phyloP scores from a whole-genome alignment of 2,329 filamentous ascomycete species.

The Trichoderma oligosporum region DNA sequence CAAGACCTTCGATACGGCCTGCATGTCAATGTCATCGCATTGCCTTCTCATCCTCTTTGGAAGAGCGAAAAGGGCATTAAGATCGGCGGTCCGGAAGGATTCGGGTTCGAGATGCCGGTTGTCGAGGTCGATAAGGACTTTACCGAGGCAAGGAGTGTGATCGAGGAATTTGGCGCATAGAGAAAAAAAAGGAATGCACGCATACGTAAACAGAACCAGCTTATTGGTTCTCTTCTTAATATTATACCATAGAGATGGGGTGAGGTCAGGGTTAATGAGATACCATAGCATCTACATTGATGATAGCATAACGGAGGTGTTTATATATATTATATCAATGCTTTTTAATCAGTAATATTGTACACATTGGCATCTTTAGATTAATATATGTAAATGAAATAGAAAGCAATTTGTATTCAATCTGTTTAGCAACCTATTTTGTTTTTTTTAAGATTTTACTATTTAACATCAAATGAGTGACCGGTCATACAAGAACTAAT shows the following conservation, averaged over 20 bases:
- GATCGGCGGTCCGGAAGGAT: constrained; percentile 35
- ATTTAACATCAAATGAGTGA: constrained; percentile 12
- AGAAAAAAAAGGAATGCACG: not conserved
- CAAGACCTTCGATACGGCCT: constrained; percentile 50
- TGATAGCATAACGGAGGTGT: not conserved
- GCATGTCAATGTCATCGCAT: constrained; percentile 46
- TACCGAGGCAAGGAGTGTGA: constrained; percentile 46
- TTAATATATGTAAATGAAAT: not conserved
- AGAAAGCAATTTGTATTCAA: constrained; percentile 10
- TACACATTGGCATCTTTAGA: too few relatives aligned
- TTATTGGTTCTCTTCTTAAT: not conserved
- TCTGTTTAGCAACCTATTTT: constrained; percentile 16
- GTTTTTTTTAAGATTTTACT: constrained; percentile 9
- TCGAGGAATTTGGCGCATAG: constrained; percentile 27
- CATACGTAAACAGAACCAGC: not conserved
- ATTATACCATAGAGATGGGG: not conserved
- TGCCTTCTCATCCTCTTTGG: constrained; percentile 50
- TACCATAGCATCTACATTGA: not conserved
- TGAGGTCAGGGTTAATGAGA: not conserved
- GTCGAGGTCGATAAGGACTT: constrained; percentile 35
- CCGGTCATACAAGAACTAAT: constrained; percentile 3
- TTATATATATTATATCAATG: not conserved
- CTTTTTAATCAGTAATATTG: too few relatives aligned
- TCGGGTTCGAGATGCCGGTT: constrained; percentile 31
- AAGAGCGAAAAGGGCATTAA: constrained; percentile 36